These are phyloP conservation scores for Hymenoscyphus scutula DNA, from an alignment of 2,329 filamentous ascomycete genomes.

Conservation along the genomic window DNA sequence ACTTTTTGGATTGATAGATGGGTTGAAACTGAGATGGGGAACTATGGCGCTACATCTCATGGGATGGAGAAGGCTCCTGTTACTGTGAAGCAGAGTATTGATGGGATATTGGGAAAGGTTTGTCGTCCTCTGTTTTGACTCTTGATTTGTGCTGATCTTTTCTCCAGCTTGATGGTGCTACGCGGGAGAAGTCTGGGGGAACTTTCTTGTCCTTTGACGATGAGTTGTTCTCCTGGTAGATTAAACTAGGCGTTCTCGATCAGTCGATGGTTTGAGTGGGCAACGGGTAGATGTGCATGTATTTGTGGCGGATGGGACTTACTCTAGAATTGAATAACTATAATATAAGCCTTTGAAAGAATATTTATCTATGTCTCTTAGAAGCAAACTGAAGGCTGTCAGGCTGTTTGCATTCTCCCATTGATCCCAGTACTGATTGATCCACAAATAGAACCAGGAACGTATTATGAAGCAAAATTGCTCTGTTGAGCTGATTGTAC, in stretches of 20 bases:
- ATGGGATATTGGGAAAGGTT: conserved; percentile 32
- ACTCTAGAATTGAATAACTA: too few relatives aligned
- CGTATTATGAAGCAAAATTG: too few relatives aligned
- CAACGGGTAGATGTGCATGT: too few relatives aligned
- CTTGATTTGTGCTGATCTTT: not conserved
- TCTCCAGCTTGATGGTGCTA: conserved; percentile 40
- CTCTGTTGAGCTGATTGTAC: too few relatives aligned
- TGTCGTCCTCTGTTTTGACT: not conserved
- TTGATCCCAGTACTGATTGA: too few relatives aligned
- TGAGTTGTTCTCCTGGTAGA: conserved; percentile 23
- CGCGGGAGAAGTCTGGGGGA: conserved; percentile 26
- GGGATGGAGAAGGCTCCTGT: conserved; percentile 36
- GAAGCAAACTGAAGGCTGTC: too few relatives aligned
- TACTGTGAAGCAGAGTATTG: conserved; percentile 36
- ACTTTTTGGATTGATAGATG: conserved; percentile 26
- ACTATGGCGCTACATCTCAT: conserved; percentile 29
- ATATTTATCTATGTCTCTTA: too few relatives aligned
- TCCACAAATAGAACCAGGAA: too few relatives aligned
- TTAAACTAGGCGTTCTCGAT: not conserved
- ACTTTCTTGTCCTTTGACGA: conserved; percentile 26
- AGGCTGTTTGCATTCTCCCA: too few relatives aligned
- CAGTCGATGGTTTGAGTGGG: too few relatives aligned
- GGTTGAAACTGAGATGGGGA: conserved; percentile 43
- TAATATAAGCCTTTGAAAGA: too few relatives aligned
- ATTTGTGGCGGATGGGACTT: too few relatives aligned